These are phyloP conservation scores for Hibiscus trionum DNA, from an alignment of 345 rosid genomes.

Conservation along the genomic window DNA sequence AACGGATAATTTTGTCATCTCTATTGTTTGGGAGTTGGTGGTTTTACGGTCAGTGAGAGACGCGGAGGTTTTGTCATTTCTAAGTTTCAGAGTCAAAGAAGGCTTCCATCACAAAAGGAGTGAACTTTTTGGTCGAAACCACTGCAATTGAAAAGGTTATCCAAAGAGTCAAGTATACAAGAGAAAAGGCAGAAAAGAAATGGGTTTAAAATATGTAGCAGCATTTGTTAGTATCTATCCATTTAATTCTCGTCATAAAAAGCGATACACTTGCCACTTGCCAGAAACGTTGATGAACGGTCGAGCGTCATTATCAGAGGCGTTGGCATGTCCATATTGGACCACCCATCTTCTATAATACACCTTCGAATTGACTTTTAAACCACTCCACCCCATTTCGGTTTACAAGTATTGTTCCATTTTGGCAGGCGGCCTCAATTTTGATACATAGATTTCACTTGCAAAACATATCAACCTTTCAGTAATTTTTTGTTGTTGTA, in stretches of 20 bases:
- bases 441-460: neutral
- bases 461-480: neutral
- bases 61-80: too few relatives aligned
- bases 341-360: neutral
- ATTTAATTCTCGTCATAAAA: neutral
- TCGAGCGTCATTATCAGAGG: neutral
- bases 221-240: neutral
- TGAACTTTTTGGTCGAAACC: too few relatives aligned
- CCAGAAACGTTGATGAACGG: constrained; percentile 1
- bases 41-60: too few relatives aligned
- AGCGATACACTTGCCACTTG: neutral
- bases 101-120: too few relatives aligned
- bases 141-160: too few relatives aligned
- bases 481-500: too few relatives aligned
- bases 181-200: neutral
- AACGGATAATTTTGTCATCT: too few relatives aligned
- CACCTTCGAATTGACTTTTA: neutral
- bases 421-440: neutral
- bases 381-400: neutral
- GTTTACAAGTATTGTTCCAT: neutral
- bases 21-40: too few relatives aligned
- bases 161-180: too few relatives aligned
- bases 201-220: neutral
- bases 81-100: too few relatives aligned
- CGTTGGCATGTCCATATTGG: neutral